Percentiles rank a stretch among this genome's conserved stretches.
These are phyloP conservation scores for Oryza longistaminata DNA, from an alignment of 176 grass and related monocot species.

Conservation along the genomic window DNA sequence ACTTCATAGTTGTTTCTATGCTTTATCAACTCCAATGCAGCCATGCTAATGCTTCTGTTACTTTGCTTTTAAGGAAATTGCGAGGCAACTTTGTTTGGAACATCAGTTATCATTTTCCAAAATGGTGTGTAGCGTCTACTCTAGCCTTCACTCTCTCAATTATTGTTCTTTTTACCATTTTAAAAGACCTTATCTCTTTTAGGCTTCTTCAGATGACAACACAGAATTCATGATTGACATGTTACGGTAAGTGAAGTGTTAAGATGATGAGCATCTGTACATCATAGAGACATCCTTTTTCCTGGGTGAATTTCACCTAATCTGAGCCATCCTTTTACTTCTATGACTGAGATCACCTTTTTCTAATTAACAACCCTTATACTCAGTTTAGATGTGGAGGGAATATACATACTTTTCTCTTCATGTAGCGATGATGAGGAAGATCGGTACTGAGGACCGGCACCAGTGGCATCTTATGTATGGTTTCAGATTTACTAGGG, in stretches of 20 bases:
- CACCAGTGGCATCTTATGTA: too few relatives aligned
- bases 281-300: neutral
- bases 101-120: conserved; percentile 90
- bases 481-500: too few relatives aligned
- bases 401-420: too few relatives aligned
- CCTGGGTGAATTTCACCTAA: too few relatives aligned
- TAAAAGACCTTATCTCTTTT: conserved; percentile 32
- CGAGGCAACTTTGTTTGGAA: conserved; percentile 84
- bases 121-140: conserved; percentile 59
- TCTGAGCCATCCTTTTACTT: too few relatives aligned
- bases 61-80: conserved; percentile 77
- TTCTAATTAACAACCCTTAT: too few relatives aligned
- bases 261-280: conserved; percentile 11
- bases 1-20: conserved; percentile 8
- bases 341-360: too few relatives aligned
- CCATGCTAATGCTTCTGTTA: neutral
- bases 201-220: conserved; percentile 98
- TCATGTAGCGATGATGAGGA: too few relatives aligned
- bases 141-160: conserved; percentile 13
- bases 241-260: conserved; percentile 54
- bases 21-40: neutral
- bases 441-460: too few relatives aligned
- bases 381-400: too few relatives aligned
- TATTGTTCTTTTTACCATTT: neutral
- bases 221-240: conserved; percentile 90